These are phyloP conservation scores for Gossypium herbaceum DNA, from an alignment of 345 rosid genomes.

Conservation along the genomic window DNA sequence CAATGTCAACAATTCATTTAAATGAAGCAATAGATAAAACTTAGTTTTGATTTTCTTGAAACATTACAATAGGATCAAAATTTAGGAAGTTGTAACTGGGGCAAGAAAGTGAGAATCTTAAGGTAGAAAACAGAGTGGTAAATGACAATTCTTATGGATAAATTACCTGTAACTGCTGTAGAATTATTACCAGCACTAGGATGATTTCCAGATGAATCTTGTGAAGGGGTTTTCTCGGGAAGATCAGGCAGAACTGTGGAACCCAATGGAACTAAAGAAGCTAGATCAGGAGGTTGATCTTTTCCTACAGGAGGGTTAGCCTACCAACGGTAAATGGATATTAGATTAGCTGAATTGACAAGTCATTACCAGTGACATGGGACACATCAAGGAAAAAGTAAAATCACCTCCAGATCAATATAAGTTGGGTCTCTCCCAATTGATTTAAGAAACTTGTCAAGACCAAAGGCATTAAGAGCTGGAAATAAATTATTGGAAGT, in stretches of 20 bases:
- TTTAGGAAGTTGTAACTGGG: neutral
- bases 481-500: conserved; percentile 11
- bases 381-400: conserved; percentile 8
- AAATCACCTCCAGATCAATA: conserved; percentile 68
- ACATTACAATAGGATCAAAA: neutral
- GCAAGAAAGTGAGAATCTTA: neutral
- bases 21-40: neutral
- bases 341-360: neutral
- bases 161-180: conserved; percentile 36
- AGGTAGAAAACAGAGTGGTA: neutral
- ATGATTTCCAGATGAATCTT: conserved; percentile 29
- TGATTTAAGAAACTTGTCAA: conserved; percentile 71
- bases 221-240: conserved; percentile 32
- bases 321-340: conserved; percentile 32
- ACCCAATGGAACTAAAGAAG: conserved; percentile 61
- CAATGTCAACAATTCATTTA: neutral
- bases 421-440: conserved; percentile 57
- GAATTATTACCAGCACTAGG: conserved; percentile 34
- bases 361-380: conserved; percentile 10
- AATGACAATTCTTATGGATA: neutral
- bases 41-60: neutral
- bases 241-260: conserved; percentile 49
- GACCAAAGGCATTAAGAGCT: conserved; percentile 60
- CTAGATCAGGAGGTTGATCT: conserved; percentile 92
- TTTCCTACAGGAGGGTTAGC: conserved; percentile 76